Percentiles rank a stretch among this genome's conserved stretches.
These are phyloP conservation scores for Plantago elongata DNA, from an alignment of 257 asterid species.

Conservation along the genomic window DNA sequence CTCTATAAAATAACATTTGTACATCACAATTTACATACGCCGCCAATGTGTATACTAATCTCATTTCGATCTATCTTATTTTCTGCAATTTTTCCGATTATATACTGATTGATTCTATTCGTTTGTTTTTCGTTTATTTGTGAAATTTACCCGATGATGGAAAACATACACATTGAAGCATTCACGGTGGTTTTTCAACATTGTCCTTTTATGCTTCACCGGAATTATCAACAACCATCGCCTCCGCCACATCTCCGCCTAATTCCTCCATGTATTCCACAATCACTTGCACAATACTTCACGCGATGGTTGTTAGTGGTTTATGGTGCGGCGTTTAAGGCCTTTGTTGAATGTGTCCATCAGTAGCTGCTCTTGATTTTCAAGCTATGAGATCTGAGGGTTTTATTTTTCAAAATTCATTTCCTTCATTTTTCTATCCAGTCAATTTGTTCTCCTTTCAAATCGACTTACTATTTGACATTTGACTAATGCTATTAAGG, in stretches of 20 bases:
- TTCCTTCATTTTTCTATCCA: not conserved
- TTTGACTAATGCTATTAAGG: too few relatives aligned
- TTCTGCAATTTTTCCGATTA: not conserved
- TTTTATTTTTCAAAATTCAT: constrained; percentile 4
- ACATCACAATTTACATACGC: too few relatives aligned
- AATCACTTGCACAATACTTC: constrained; percentile 10
- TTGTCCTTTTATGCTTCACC: constrained; percentile 35
- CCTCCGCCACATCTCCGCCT: constrained; percentile 20
- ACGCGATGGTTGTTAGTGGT: constrained; percentile 31
- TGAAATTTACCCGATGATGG: constrained; percentile 41
- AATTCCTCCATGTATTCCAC: not conserved
- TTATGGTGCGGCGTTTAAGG: constrained; percentile 33
- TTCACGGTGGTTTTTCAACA: constrained; percentile 39
- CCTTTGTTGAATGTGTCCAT: constrained; percentile 41
- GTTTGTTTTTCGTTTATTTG: not conserved
- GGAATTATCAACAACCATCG: constrained; percentile 29
- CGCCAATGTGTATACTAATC: not conserved
- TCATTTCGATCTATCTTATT: not conserved
- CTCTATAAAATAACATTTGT: too few relatives aligned
- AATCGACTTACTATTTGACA: too few relatives aligned
- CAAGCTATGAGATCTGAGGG: constrained; percentile 95
- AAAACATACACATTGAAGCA: constrained; percentile 40
- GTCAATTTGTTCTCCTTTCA: not conserved
- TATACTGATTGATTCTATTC: not conserved
- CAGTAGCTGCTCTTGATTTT: constrained; percentile 37